Percentiles rank a stretch among this genome's conserved stretches.
These are phyloP conservation scores for Fusarium mundagurra DNA, from an alignment of 2,329 filamentous ascomycete genomes.

Conservation along the genomic window DNA sequence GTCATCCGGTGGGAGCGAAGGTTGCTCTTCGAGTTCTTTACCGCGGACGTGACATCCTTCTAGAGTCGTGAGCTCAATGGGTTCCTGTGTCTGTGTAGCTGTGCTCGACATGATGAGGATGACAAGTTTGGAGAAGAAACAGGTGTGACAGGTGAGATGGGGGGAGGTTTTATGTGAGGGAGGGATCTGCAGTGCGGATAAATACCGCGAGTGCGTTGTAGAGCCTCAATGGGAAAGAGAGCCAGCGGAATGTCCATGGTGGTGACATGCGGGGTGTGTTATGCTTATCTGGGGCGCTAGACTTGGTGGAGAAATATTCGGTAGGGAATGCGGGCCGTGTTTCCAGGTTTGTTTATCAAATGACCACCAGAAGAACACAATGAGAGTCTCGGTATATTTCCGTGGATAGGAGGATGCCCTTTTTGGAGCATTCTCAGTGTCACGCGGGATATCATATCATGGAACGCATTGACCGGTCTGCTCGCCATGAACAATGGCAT, in stretches of 20 bases:
- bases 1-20: neutral
- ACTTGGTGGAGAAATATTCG: neutral
- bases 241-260: neutral
- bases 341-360: neutral
- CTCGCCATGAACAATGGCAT: too few relatives aligned
- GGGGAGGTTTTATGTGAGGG: neutral
- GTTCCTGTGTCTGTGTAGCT: constrained; percentile 13
- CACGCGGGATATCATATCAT: too few relatives aligned
- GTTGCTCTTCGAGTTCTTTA: constrained; percentile 17
- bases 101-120: constrained; percentile 16
- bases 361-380: neutral
- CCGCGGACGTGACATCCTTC: neutral
- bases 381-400: neutral
- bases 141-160: neutral
- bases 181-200: neutral
- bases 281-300: neutral
- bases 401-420: too few relatives aligned
- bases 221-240: neutral
- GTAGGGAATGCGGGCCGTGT: neutral
- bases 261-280: neutral
- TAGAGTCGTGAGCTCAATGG: constrained; percentile 14
- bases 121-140: too few relatives aligned
- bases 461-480: too few relatives aligned
- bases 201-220: neutral
- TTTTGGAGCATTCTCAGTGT: too few relatives aligned